These are phyloP conservation scores for Elymus sibiricus DNA, from an alignment of 176 grass and related monocot species.

Conservation along the genomic window DNA sequence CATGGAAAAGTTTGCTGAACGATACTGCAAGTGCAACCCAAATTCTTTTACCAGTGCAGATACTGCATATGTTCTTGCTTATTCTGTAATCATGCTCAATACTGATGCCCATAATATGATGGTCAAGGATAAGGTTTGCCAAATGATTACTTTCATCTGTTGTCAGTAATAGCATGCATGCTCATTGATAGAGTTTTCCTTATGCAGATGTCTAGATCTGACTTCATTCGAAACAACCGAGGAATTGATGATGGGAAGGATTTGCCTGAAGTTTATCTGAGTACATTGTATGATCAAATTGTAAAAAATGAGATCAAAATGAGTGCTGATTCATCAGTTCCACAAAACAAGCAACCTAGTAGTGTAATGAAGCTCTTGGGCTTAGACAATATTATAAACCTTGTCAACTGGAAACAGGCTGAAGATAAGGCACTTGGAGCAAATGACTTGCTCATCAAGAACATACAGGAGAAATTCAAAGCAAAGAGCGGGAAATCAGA, in stretches of 20 bases:
- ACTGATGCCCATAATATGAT: slow-evolving; percentile 98
- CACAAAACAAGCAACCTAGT: slow-evolving; percentile 80
- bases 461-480: slow-evolving; percentile 99
- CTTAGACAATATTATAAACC: slow-evolving; percentile 86
- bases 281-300: slow-evolving; percentile 91
- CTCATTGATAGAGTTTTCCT: slow-evolving; percentile 22
- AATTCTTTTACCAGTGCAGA: slow-evolving; percentile 96
- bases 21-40: slow-evolving; percentile 95
- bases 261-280: slow-evolving; percentile 88
- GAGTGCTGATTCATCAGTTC: slow-evolving; percentile 70
- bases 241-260: slow-evolving; percentile 99
- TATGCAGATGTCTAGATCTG: slow-evolving; percentile 88
- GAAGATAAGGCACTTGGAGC: slow-evolving; percentile 89
- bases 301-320: slow-evolving; percentile 99
- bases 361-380: slow-evolving; percentile 90
- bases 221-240: slow-evolving; percentile 90
- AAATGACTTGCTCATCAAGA: slow-evolving; percentile 89
- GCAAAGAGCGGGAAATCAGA: slow-evolving; percentile 89
- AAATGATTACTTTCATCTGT: not conserved
- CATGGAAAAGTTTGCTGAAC: slow-evolving; percentile 99
- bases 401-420: slow-evolving; percentile 84
- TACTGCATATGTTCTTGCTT: slow-evolving; percentile 99
- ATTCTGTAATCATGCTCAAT: slow-evolving; percentile 99
- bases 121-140: slow-evolving; percentile 95
- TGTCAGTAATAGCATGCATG: not conserved